phyloP scores from a whole-genome alignment of 163 green algal genomes.

The Trebouxia gelatinosa region DNA sequence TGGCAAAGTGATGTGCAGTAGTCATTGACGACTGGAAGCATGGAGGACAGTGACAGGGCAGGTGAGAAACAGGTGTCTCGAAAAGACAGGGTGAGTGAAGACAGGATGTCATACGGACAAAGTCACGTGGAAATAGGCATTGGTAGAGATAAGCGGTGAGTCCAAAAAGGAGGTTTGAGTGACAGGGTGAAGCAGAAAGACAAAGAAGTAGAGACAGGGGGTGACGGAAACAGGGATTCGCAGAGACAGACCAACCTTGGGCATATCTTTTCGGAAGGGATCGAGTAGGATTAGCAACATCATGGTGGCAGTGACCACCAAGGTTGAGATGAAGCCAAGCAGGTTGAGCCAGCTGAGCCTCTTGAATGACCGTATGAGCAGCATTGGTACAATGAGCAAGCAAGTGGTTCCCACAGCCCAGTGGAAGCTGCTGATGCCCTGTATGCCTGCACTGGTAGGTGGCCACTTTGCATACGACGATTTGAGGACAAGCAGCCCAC shows the following conservation, averaged over 20 bases:
- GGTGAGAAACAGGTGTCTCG: background rate
- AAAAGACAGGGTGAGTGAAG: background rate
- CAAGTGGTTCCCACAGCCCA: background rate
- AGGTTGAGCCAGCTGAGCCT: slow-evolving; percentile 38
- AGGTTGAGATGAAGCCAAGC: slow-evolving; percentile 40
- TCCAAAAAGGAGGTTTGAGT: too few relatives aligned
- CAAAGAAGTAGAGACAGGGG: background rate
- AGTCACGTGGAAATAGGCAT: too few relatives aligned
- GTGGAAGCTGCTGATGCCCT: slow-evolving; percentile 12
- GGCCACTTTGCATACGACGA: too few relatives aligned
- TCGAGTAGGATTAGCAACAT: slow-evolving; percentile 37
- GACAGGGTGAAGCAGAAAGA: background rate
- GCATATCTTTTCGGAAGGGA: slow-evolving; percentile 35
- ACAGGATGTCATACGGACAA: too few relatives aligned
- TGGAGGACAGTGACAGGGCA: too few relatives aligned
- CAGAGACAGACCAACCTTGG: background rate
- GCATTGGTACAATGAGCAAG: slow-evolving; percentile 25
- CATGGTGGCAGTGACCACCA: slow-evolving; percentile 40
- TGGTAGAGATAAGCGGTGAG: too few relatives aligned
- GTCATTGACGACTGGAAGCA: too few relatives aligned
- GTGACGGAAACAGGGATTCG: background rate
- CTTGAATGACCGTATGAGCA: slow-evolving; percentile 41
- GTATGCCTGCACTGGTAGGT: slow-evolving; percentile 32
- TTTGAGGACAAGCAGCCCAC: too few relatives aligned
- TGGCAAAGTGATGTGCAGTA: too few relatives aligned